Conservation (phyloP, 2,329 filamentous ascomycete genomes). For the Erysiphe pulchra region DNA sequence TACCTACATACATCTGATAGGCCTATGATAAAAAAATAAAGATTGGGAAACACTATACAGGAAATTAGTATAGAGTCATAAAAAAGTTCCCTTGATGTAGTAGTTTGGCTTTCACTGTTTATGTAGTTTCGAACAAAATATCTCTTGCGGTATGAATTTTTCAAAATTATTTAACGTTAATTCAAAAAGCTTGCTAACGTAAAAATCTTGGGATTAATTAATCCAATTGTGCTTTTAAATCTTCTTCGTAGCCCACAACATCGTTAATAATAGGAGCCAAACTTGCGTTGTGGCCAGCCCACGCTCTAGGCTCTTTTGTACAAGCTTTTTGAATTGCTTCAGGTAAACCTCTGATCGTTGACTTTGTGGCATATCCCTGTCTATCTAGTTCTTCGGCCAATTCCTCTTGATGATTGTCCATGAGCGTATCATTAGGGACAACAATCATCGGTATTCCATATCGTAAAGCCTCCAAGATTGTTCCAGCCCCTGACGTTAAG, state of each 20-base stretch:
- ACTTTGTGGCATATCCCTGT: conserved; percentile 43
- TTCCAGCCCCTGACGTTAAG: conserved; percentile 47
- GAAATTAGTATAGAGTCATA: too few relatives aligned
- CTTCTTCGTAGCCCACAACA: conserved; percentile 9
- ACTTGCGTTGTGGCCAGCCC: conserved; percentile 5
- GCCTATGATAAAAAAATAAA: too few relatives aligned
- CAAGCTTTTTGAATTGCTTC: conserved; percentile 6
- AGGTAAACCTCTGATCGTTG: conserved; percentile 5
- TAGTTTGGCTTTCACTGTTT: too few relatives aligned
- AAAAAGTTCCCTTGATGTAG: too few relatives aligned
- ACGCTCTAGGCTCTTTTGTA: conserved; percentile 4
- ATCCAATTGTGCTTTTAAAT: conserved; percentile 6
- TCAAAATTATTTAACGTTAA: too few relatives aligned
- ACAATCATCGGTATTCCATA: conserved; percentile 57
- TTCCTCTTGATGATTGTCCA: conserved; percentile 81
- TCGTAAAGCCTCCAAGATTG: conserved; percentile 61
- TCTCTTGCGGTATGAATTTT: too few relatives aligned
- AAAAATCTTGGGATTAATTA: not conserved
- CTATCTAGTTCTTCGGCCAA: conserved; percentile 51
- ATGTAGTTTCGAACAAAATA: too few relatives aligned
- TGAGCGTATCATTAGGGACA: conserved; percentile 57
- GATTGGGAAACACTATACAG: too few relatives aligned
- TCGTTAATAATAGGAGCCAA: conserved; percentile 7
- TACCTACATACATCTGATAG: too few relatives aligned
- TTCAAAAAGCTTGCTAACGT: too few relatives aligned